phyloP scores from a whole-genome alignment of 176 grass and related monocot genomes.

The Carex myosuroides region DNA sequence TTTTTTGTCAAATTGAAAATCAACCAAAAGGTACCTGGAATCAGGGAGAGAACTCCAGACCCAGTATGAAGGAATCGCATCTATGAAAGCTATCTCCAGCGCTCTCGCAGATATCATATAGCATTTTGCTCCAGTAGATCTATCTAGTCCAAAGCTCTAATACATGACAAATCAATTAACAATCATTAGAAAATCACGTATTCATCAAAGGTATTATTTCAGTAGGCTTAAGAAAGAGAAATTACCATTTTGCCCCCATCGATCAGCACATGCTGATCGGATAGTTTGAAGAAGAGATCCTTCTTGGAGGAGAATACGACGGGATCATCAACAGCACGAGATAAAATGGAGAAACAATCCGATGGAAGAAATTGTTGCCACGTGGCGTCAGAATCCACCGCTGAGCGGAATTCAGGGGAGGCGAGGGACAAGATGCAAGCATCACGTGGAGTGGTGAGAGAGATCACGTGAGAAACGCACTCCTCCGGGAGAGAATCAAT shows the following conservation, averaged over 20 bases:
- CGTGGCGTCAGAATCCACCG: slow-evolving; percentile 58
- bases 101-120: slow-evolving; percentile 74
- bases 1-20: background rate
- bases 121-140: slow-evolving; percentile 63
- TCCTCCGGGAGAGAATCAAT: slow-evolving; percentile 58
- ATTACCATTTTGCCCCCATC: slow-evolving; percentile 60
- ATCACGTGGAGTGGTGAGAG: slow-evolving; percentile 53
- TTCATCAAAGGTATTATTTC: background rate
- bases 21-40: slow-evolving; percentile 33
- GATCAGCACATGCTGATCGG: slow-evolving; percentile 48
- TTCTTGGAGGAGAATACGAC: slow-evolving; percentile 33
- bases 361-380: slow-evolving; percentile 56
- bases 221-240: background rate
- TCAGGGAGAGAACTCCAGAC: slow-evolving; percentile 40
- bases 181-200: background rate
- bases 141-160: slow-evolving; percentile 62
- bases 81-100: slow-evolving; percentile 45
- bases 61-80: slow-evolving; percentile 33
- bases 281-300: slow-evolving; percentile 65
- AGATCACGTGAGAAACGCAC: slow-evolving; percentile 65
- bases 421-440: slow-evolving; percentile 48
- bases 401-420: slow-evolving; percentile 44
- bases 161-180: background rate
- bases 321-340: slow-evolving; percentile 30
- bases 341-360: slow-evolving; percentile 38